Base-by-base conservation (phyloP, 306 rosid species). In the Prunus kanzakura region DNA sequence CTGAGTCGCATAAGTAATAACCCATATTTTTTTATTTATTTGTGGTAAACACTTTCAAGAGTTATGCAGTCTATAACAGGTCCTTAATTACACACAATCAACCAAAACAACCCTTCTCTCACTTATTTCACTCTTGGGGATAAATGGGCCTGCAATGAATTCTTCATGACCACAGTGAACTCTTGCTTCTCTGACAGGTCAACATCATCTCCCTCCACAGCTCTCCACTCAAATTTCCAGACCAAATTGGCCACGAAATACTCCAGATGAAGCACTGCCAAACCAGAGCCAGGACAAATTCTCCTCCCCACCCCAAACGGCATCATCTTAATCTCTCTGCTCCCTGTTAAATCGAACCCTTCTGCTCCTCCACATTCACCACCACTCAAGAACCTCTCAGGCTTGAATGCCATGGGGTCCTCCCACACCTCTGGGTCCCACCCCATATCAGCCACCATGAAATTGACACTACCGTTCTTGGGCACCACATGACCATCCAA, bases 251-350 rank as follows among this genome's bases (percentile, higher is more conserved):
- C 81, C 74, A 81, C 84, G 47, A 76, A 81, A 57, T 81, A 81
- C 81, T 81, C 78, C 51, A 81, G 51, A 22, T 76, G 84, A 57
- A 81, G 84, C 47, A 81, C 16, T 1, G 81, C 84, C 62, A 81
- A 20, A 2, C 25, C 69, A 18, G 2, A 32, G 5, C 69, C 84
- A 0, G 84, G 84, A 22, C 84, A 76, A 1, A 76, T 76, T 27
- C 84, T 76, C 77, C 84, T 52, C n/a, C 84, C 84, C 2, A 16
- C 84, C 10, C 84, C 84, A 35, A 81, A 81, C 4, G 84, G 84
- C 78, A 81, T 81, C 84, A 81, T 76, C 78, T 71, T 81, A 10
- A 81, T 81, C 47, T 74, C 79, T 57, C 67, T 81, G 18, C 67
- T 76, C 4, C 76, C 80, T 0, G 77, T 71, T 51, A 75, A 22